Conservation (phyloP, 2,329 filamentous ascomycete genomes). For the Macroventuria anomochaeta region DNA sequence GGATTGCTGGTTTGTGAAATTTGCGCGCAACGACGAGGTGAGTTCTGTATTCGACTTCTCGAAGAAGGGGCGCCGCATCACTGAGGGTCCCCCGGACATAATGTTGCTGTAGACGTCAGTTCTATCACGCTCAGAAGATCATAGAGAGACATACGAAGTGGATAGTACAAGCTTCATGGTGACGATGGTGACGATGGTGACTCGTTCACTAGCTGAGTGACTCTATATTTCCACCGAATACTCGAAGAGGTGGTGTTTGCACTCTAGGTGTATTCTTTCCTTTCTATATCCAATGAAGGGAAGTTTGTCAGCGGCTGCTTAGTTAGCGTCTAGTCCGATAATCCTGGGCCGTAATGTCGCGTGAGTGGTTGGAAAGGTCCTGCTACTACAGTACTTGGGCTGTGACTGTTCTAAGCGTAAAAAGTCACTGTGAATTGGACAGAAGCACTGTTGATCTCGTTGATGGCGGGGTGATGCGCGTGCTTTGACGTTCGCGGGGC, state of each 20-base stretch:
- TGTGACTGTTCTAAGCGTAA: background rate
- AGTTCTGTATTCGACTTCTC: slow-evolving; percentile 93
- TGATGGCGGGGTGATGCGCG: slow-evolving; percentile 30
- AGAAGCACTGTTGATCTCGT: slow-evolving; percentile 1
- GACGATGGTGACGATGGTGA: background rate
- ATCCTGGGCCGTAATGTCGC: background rate
- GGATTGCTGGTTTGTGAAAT: slow-evolving; percentile 77
- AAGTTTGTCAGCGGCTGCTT: slow-evolving; percentile 17
- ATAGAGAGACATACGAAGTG: slow-evolving; percentile 72
- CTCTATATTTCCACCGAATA: background rate
- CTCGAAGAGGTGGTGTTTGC: background rate
- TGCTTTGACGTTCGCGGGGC: slow-evolving; percentile 30
- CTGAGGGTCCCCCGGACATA: slow-evolving; percentile 81
- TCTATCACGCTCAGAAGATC: too few relatives aligned
- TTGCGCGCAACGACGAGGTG: slow-evolving; percentile 83
- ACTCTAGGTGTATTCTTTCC: background rate
- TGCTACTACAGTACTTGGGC: background rate
- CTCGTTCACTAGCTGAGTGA: too few relatives aligned
- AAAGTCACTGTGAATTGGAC: background rate
- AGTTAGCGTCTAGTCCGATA: slow-evolving; percentile 6
- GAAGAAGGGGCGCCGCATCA: slow-evolving; percentile 78
- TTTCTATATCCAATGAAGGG: background rate
- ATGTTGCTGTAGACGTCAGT: slow-evolving; percentile 71
- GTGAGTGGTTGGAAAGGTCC: background rate
- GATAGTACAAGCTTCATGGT: slow-evolving; percentile 85